phyloP scores from a whole-genome alignment of 129 eudicot genomes.

The Helianthus tuberosus region DNA sequence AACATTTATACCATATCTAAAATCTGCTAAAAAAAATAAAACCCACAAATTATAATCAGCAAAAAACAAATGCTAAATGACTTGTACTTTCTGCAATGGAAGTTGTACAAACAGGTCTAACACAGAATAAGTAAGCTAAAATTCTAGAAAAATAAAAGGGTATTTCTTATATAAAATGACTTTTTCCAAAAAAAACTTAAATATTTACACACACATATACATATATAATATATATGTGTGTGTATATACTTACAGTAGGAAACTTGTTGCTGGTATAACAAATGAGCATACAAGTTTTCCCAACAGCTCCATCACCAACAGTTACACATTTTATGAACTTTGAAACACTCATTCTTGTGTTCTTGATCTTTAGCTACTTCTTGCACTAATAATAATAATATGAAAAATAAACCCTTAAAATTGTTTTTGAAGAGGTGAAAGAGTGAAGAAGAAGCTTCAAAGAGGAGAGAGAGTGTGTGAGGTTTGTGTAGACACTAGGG shows the following conservation, averaged over 20 bases:
- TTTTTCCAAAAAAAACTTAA: too few relatives aligned
- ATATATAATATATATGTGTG: neutral
- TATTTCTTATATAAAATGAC: neutral
- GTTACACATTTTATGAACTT: constrained; percentile 98
- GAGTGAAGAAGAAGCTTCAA: constrained; percentile 35
- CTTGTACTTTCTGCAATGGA: constrained; percentile 20
- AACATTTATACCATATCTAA: neutral
- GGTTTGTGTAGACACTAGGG: too few relatives aligned
- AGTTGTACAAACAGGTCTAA: constrained; percentile 21
- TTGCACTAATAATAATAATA: constrained; percentile 2
- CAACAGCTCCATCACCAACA: constrained; percentile 99
- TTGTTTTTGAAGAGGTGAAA: constrained; percentile 13
- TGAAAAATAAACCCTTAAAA: constrained; percentile 6
- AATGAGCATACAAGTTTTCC: constrained; percentile 98
- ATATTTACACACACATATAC: neutral
- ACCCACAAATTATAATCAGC: constrained; percentile 22
- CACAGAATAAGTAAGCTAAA: neutral
- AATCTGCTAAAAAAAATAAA: neutral
- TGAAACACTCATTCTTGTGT: constrained; percentile 78
- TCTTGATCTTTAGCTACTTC: constrained; percentile 8
- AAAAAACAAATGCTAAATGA: constrained; percentile 5
- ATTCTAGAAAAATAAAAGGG: constrained; percentile 24
- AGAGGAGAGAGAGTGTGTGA: constrained; percentile 9
- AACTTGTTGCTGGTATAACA: constrained; percentile 98
- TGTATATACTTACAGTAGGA: constrained; percentile 70